A percentile compares a stretch with the other conserved stretches of the same genome.
These are phyloP conservation scores for Penicillium freii DNA, from an alignment of 2,329 filamentous ascomycete genomes.

Conservation along the genomic window DNA sequence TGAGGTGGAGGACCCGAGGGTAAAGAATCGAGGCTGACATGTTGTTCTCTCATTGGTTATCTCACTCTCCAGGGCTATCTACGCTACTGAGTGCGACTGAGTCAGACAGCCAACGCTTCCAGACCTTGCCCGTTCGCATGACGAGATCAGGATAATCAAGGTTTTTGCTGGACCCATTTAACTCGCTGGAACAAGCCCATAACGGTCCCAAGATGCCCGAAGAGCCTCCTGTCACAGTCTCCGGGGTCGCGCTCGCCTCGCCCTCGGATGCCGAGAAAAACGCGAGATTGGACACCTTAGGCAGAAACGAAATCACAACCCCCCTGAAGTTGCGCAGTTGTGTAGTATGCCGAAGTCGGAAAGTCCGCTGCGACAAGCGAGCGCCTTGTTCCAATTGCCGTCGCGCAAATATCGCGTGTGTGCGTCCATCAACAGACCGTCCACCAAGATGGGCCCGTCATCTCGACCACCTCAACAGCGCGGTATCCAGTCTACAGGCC, in stretches of 20 bases:
- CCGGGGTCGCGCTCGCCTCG: slow-evolving; percentile 9
- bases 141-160: not conserved
- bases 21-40: not conserved
- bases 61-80: too few relatives aligned
- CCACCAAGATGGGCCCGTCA: slow-evolving; percentile 57
- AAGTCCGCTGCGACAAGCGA: slow-evolving; percentile 58
- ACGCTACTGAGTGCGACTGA: not conserved
- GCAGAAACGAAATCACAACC: not conserved
- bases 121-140: not conserved
- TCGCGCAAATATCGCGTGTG: slow-evolving; percentile 53
- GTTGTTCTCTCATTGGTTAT: not conserved
- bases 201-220: not conserved
- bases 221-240: not conserved
- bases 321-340: slow-evolving; percentile 47
- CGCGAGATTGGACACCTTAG: slow-evolving; percentile 6
- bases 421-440: slow-evolving; percentile 51
- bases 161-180: not conserved
- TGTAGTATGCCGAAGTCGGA: slow-evolving; percentile 53
- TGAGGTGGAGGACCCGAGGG: not conserved
- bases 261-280: slow-evolving; percentile 14
- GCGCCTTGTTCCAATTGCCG: slow-evolving; percentile 59
- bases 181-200: not conserved
- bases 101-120: not conserved
- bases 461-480: slow-evolving; percentile 37
- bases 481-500: slow-evolving; percentile 21